Conservation (phyloP, 306 rosid genomes). For the Lupinus albus region DNA sequence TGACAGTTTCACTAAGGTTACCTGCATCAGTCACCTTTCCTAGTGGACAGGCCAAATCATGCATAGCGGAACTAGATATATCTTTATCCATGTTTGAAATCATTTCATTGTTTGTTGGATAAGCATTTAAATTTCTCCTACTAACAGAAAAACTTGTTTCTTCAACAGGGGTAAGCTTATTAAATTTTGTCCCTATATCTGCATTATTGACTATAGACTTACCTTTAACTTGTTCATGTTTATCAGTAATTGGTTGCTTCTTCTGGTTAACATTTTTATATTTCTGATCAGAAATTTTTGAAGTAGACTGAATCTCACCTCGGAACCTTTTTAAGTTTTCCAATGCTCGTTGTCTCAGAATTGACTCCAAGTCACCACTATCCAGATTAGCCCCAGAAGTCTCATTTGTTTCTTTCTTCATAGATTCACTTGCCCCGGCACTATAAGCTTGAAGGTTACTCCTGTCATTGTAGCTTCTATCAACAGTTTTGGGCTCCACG, state of each 20-base stretch:
- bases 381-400: slow-evolving; percentile 45
- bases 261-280: too few species aligned
- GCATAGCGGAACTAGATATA: slow-evolving; percentile 41
- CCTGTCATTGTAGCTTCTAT: slow-evolving; percentile 30
- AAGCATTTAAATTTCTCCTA: slow-evolving; percentile 40
- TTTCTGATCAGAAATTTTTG: slow-evolving; percentile 23
- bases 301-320: slow-evolving; percentile 44
- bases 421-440: slow-evolving; percentile 40
- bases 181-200: slow-evolving; percentile 38
- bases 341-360: slow-evolving; percentile 78
- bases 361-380: slow-evolving; percentile 64
- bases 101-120: slow-evolving; percentile 37
- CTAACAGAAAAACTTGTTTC: slow-evolving; percentile 36
- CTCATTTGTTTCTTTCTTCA: slow-evolving; percentile 44
- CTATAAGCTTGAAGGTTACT: slow-evolving; percentile 38
- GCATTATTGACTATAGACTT: slow-evolving; percentile 43
- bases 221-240: slow-evolving; percentile 45
- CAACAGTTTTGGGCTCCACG: slow-evolving; percentile 32
- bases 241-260: slow-evolving; percentile 43
- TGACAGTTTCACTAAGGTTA: slow-evolving; percentile 35
- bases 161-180: slow-evolving; percentile 45
- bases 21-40: slow-evolving; percentile 47
- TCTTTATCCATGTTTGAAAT: slow-evolving; percentile 37
- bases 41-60: slow-evolving; percentile 40
- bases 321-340: slow-evolving; percentile 78